Percentiles rank a stretch among this genome's conserved stretches.
phyloP scores from a whole-genome alignment of 257 asterid species.

The Handroanthus guayacan region DNA sequence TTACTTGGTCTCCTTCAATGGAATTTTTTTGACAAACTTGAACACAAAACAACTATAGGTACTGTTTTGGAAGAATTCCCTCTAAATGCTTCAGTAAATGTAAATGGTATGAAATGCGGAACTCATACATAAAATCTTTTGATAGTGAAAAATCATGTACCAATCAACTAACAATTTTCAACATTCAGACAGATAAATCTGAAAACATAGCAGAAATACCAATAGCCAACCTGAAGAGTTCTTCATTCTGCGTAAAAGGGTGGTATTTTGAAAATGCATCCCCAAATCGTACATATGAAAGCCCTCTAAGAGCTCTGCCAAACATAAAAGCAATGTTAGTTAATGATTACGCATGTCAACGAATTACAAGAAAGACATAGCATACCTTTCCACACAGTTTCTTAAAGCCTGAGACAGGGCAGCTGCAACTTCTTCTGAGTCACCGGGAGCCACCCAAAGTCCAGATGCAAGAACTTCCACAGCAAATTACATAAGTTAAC shows the following conservation, averaged over 20 bases:
- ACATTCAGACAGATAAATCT: conserved; percentile 25
- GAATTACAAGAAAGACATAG: conserved; percentile 35
- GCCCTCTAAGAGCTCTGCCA: conserved; percentile 84
- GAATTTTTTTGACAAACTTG: not conserved
- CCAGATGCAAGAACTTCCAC: conserved; percentile 87
- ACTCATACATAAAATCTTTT: not conserved
- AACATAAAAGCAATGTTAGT: conserved; percentile 41
- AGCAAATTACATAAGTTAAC: conserved; percentile 28
- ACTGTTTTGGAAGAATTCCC: not conserved
- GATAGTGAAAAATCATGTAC: conserved; percentile 6
- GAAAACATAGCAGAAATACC: conserved; percentile 25
- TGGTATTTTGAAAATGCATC: conserved; percentile 88
- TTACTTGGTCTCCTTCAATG: not conserved
- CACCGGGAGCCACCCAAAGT: conserved; percentile 99
- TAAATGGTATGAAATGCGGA: not conserved
- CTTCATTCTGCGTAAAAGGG: conserved; percentile 85
- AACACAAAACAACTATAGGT: conserved; percentile 7
- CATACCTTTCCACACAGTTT: conserved; percentile 88
- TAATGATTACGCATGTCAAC: conserved; percentile 35
- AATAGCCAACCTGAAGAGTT: conserved; percentile 71
- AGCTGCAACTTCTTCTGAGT: conserved; percentile 95
- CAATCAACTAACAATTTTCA: conserved; percentile 9
- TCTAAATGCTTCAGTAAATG: conserved; percentile 32
- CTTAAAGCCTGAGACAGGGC: conserved; percentile 96
- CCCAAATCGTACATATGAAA: conserved; percentile 88